phyloP scores from a whole-genome alignment of 306 rosid species.

The Rosa multiflora region DNA sequence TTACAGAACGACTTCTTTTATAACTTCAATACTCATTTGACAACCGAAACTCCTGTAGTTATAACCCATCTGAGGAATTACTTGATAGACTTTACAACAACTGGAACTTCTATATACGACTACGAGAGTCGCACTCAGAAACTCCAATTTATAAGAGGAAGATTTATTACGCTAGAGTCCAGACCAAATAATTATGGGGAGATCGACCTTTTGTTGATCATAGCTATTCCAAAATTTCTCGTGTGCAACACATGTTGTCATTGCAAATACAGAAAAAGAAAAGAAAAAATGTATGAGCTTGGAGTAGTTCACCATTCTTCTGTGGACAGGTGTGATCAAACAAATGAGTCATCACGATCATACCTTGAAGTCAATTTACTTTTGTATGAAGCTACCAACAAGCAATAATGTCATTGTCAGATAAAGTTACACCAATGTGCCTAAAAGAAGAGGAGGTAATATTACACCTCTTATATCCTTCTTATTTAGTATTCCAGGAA shows the following conservation, averaged over 20 bases:
- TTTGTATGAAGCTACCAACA: neutral
- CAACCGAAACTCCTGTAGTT: neutral
- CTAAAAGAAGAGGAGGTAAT: neutral
- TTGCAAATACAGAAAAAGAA: neutral
- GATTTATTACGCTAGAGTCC: no score
- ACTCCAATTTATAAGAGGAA: no score
- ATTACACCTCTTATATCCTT: neutral
- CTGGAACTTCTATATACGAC: no score
- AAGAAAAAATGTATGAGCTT: accelerated
- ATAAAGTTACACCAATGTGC: neutral
- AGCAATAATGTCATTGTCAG: neutral
- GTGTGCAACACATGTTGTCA: neutral
- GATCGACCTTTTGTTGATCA: neutral
- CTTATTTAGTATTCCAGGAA: neutral
- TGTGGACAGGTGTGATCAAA: neutral
- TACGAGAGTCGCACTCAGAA: no score
- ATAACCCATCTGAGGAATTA: no score
- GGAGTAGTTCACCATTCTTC: slow-evolving; percentile 3
- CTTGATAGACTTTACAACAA: neutral
- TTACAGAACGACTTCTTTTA: neutral
- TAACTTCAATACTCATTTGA: neutral
- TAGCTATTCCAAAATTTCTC: neutral
- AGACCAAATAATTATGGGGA: no score
- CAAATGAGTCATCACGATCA: neutral
- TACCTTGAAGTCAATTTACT: neutral